phyloP scores from a whole-genome alignment of 495 filamentous ascomycete species.

The Oleoguttula mirabilis region DNA sequence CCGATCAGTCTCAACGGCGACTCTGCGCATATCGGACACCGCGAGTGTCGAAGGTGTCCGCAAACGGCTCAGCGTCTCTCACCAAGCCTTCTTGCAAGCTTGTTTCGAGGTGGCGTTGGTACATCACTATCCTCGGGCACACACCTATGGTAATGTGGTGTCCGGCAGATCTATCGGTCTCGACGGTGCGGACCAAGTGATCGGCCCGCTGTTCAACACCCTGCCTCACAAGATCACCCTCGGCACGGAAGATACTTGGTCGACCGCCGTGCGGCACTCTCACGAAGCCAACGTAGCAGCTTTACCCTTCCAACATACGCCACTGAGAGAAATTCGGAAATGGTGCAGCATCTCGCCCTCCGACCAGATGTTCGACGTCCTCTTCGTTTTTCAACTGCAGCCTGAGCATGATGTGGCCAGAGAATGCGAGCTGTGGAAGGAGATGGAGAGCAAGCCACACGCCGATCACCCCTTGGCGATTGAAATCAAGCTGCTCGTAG shows the following conservation, averaged over 20 bases:
- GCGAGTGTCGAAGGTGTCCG: slow-evolving; percentile 32
- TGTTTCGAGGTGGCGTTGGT: slow-evolving; percentile 50
- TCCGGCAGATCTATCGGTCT: slow-evolving; percentile 58
- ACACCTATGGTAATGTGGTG: slow-evolving; percentile 53
- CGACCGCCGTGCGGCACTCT: slow-evolving; percentile 39
- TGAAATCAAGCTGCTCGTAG: slow-evolving; percentile 46
- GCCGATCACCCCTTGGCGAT: slow-evolving; percentile 66
- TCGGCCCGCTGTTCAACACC: slow-evolving; percentile 88
- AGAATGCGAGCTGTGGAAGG: slow-evolving; percentile 40
- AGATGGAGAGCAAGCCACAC: slow-evolving; percentile 35
- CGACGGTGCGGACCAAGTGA: slow-evolving; percentile 51
- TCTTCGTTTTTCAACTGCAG: slow-evolving; percentile 66
- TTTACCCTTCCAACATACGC: slow-evolving; percentile 56
- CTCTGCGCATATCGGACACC: background rate
- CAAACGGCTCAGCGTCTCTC: slow-evolving; percentile 51
- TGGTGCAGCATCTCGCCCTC: slow-evolving; percentile 45
- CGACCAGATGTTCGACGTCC: slow-evolving; percentile 59
- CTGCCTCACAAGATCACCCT: slow-evolving; percentile 52
- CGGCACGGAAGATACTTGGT: slow-evolving; percentile 37
- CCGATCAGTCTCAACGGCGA: background rate
- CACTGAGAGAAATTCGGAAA: slow-evolving; percentile 60
- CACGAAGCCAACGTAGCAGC: slow-evolving; percentile 50
- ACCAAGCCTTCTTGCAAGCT: slow-evolving; percentile 62
- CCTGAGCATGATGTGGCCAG: slow-evolving; percentile 18
- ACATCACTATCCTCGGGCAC: slow-evolving; percentile 28